phyloP scores from a whole-genome alignment of 202 grass and related monocot genomes.

The Setaria viridis region DNA sequence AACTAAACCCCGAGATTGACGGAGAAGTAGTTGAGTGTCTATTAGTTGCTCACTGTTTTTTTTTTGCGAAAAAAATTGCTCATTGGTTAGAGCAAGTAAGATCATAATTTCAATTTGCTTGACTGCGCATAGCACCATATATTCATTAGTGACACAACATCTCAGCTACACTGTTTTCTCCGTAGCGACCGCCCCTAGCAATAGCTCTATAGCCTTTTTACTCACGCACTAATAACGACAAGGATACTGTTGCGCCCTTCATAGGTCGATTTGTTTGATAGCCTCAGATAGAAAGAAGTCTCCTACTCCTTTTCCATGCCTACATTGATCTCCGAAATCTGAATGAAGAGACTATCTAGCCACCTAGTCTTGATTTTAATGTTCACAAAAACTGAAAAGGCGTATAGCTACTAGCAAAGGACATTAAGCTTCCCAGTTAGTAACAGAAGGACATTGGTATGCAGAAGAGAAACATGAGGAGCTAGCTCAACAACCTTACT shows the following conservation, averaged over 20 bases:
- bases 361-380: constrained; percentile 2
- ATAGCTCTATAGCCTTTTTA: background rate
- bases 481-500: too few species aligned
- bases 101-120: background rate
- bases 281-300: background rate
- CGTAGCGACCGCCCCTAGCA: background rate
- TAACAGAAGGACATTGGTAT: too few species aligned
- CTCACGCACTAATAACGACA: background rate
- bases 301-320: background rate
- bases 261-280: background rate
- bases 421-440: background rate
- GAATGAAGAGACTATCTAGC: background rate
- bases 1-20: too few species aligned
- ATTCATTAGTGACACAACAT: background rate
- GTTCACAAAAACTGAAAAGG: background rate
- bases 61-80: background rate
- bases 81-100: background rate
- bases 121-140: background rate
- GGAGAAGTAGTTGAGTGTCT: too few species aligned
- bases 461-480: too few species aligned
- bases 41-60: too few species aligned
- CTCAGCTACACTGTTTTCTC: background rate
- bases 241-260: background rate
- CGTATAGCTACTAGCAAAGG: background rate
- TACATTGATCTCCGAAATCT: constrained; percentile 3